These are phyloP conservation scores for Mycena crocata DNA, from an alignment of 768 basidiomycete species.

Conservation along the genomic window DNA sequence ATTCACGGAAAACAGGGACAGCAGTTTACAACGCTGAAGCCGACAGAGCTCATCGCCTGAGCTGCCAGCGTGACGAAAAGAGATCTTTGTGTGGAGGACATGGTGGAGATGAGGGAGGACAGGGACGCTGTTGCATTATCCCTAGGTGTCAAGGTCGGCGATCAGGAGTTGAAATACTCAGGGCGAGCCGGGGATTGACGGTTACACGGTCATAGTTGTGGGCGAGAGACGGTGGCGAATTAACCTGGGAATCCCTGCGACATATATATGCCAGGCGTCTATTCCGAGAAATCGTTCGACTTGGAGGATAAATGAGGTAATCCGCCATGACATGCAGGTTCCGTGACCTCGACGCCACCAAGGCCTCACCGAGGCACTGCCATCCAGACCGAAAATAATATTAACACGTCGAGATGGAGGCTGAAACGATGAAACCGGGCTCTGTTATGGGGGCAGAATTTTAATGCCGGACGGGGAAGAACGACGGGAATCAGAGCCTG, in stretches of 20 bases:
- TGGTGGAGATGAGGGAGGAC: conserved; percentile 16
- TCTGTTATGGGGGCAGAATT: too few relatives aligned
- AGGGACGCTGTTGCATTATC: conserved; percentile 25
- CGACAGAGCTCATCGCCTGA: conserved; percentile 36
- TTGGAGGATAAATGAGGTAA: not conserved
- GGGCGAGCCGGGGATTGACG: not conserved
- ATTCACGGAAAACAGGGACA: not conserved
- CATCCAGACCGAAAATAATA: too few relatives aligned
- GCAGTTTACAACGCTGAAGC: conserved; percentile 39
- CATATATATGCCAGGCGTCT: conserved; percentile 10
- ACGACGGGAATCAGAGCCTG: not conserved
- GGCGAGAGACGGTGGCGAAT: not conserved
- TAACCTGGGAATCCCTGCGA: not conserved
- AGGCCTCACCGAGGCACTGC: too few relatives aligned
- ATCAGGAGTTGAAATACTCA: conserved; percentile 27
- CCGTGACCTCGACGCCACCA: not conserved
- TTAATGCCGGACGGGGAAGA: not conserved
- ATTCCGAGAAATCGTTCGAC: conserved; percentile 3
- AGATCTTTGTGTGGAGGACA: conserved; percentile 28
- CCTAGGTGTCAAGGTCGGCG: conserved; percentile 22
- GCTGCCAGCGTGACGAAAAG: conserved; percentile 39
- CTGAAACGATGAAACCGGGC: too few relatives aligned
- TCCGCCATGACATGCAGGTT: not conserved
- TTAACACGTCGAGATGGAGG: too few relatives aligned
- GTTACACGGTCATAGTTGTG: conserved; percentile 11